Evolutionary conservation across 2,329 filamentous ascomycete species (phyloP), one percentile per base, ranked within the genome.

Genomic region (Immersiporthe knoxdaviesiana): DNA sequence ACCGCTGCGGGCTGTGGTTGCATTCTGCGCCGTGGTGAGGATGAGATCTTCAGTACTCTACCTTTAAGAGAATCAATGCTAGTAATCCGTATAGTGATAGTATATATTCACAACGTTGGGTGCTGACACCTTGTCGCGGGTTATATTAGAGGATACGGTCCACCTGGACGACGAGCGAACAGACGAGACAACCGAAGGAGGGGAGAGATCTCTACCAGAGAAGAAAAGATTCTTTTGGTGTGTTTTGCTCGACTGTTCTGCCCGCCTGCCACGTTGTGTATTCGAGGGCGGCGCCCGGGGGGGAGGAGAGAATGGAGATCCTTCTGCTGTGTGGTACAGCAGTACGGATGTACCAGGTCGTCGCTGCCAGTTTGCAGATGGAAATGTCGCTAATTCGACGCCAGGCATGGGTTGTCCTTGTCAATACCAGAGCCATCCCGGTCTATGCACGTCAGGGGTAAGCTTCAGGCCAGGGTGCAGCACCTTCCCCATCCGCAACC

Each of bases 401-500:
- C 56, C 32, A 59, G 56, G 21, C 56, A 59, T 59, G 56, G 56
- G 30, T 10, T 0, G 2, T 18, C 56, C 56, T 7, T 59, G 56
- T 35, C 30, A 4, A 37, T 59, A 37, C 4, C 56, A n/a, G 30
- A 10, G 30, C 30, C 21, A 59, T 30, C 27, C 27, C 6, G 27
- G 54, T 11, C 30, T 30, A 32, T 35, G 54, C 27, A 35, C 54
- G 54, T 59, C 54, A 59, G 54, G 54, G 54, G 54, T 32, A 59
- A 32, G 54, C 54, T 32, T 12, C 54, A 59, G 2, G 54, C 24
- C 27, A 32, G 30, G 18, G 3, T 32, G 30, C 27, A 27, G 14
- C 56, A 59, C 56, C 56, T 59, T 59, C 56, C 56, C 56, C 30
- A 59, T 59, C 56, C 21, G 56, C 56, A 59, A 37, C 56, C 56